These are phyloP conservation scores for Solanum chacoense DNA, from an alignment of 305 asterid species.

Conservation along the genomic window DNA sequence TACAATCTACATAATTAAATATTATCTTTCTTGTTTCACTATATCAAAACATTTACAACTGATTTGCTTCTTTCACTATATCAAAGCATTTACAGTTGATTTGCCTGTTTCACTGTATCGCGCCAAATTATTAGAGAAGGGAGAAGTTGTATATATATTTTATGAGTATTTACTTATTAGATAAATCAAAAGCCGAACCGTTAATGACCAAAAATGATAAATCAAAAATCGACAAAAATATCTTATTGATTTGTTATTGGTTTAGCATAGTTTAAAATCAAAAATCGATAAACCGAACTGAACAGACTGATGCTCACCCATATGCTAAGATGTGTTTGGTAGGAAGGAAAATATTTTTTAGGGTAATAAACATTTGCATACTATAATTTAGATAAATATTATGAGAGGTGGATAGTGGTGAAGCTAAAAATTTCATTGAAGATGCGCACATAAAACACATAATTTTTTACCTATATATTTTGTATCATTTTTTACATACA, in stretches of 20 bases:
- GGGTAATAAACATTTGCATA: not conserved
- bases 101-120: too few relatives aligned
- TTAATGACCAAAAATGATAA: too few relatives aligned
- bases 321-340: not conserved
- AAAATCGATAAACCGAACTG: not conserved
- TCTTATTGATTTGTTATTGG: not conserved
- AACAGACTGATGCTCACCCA: not conserved
- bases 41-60: too few relatives aligned
- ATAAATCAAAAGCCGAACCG: fast-evolving
- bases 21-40: too few relatives aligned
- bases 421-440: not conserved
- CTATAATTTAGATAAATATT: too few relatives aligned
- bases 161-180: not conserved
- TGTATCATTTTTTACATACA: not conserved
- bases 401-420: not conserved
- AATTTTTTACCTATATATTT: not conserved
- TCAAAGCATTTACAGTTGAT: too few relatives aligned
- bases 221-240: too few relatives aligned
- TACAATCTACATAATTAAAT: too few relatives aligned
- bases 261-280: too few relatives aligned
- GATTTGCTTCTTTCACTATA: too few relatives aligned
- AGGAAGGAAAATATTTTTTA: too few relatives aligned
- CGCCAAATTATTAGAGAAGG: not conserved
- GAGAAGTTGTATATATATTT: not conserved
- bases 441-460: not conserved